phyloP scores from a whole-genome alignment of 2,329 filamentous ascomycete species.

The Septoria petroselini region DNA sequence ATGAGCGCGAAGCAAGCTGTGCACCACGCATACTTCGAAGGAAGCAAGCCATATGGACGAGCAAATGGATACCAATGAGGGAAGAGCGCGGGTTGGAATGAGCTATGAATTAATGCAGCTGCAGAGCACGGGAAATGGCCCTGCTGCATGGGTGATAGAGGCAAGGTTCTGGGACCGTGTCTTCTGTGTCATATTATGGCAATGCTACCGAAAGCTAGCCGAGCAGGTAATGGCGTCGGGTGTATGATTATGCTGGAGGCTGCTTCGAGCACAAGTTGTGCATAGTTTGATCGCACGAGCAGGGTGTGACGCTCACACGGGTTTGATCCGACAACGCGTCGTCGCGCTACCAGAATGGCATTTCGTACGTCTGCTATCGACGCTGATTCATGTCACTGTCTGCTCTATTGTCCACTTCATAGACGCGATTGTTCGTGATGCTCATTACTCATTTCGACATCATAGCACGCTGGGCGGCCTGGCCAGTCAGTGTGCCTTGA shows the following conservation, averaged over 20 bases:
- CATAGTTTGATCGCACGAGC: neutral
- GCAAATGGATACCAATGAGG: constrained; percentile 5
- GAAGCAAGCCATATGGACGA: constrained; percentile 9
- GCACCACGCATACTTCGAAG: constrained; percentile 73
- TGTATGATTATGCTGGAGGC: neutral
- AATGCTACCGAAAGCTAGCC: neutral
- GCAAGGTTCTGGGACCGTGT: neutral
- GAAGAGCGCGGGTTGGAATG: neutral
- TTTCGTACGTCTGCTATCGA: neutral
- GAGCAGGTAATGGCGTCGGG: neutral
- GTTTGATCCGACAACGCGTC: neutral
- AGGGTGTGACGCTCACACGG: too few relatives aligned
- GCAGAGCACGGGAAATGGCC: too few relatives aligned
- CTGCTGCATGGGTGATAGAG: neutral
- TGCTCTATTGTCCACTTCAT: neutral
- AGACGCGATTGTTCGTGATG: neutral
- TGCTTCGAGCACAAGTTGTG: neutral
- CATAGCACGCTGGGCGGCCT: constrained; percentile 8
- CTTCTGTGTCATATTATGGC: neutral
- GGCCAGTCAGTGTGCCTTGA: constrained; percentile 37
- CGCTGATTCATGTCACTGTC: too few relatives aligned
- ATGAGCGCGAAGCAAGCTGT: constrained; percentile 88
- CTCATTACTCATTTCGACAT: constrained; percentile 10
- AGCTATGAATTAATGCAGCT: constrained; percentile 6
- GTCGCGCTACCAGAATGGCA: too few relatives aligned